Percentiles rank a stretch among this genome's conserved stretches.
These are phyloP conservation scores for Thinopyrum obtusiflorum DNA, from an alignment of 202 grass and related monocot genomes.

Conservation along the genomic window DNA sequence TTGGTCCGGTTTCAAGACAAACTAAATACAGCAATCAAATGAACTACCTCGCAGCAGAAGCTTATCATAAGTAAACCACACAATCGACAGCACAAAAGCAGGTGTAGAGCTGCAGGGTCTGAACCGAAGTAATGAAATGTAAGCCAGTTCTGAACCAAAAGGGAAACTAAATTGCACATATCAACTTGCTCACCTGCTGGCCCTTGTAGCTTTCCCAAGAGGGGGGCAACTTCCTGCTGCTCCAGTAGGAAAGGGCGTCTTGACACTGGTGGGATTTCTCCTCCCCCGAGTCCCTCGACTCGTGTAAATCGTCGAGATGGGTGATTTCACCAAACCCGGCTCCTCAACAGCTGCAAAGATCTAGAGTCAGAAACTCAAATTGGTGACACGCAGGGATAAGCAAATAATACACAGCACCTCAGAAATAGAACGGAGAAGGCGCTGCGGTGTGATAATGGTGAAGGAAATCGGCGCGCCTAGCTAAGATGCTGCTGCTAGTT, in stretches of 20 bases:
- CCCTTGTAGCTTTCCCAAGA: constrained; percentile 3
- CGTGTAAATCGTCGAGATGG: constrained; percentile 19
- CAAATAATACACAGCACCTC: not conserved
- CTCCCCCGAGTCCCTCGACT: not conserved
- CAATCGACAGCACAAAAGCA: not conserved
- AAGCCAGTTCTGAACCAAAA: not conserved
- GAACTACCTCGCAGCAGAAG: not conserved
- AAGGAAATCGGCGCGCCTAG: not conserved
- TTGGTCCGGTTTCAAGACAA: not conserved
- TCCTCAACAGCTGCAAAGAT: not conserved
- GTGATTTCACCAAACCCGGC: not conserved
- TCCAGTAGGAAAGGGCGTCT: not conserved
- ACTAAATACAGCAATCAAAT: not conserved
- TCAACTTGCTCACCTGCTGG: not conserved
- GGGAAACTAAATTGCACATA: not conserved
- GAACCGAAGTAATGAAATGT: not conserved
- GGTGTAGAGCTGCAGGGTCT: not conserved
- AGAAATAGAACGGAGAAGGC: not conserved
- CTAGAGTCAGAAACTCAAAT: not conserved
- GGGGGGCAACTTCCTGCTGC: constrained; percentile 1
- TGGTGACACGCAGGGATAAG: not conserved
- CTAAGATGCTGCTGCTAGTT: not conserved
- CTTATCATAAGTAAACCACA: constrained; percentile 3
- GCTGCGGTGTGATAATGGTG: not conserved
- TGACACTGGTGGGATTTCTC: not conserved